Evolutionary conservation across 139 green algal species (phyloP).

Genomic region (Chlorella sorokiniana): DNA sequence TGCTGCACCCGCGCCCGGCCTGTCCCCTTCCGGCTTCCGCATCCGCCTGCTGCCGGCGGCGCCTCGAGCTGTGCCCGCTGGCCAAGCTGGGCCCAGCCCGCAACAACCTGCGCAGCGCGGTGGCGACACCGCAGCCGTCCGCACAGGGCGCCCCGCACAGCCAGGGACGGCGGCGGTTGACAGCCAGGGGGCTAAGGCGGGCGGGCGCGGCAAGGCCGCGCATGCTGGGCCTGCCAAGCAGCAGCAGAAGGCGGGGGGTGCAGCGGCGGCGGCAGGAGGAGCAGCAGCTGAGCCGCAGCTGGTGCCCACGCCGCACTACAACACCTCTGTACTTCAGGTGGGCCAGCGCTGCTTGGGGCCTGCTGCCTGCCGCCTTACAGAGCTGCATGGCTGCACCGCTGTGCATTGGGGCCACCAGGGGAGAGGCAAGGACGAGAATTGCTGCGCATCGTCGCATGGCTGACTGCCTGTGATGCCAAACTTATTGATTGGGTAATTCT

Average conservation of each 20-base stretch:
- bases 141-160: not conserved
- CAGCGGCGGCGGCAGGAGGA: not conserved
- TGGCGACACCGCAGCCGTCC: not conserved
- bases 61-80: conserved; percentile 49
- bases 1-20: conserved; percentile 33
- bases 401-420: not conserved
- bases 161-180: not conserved
- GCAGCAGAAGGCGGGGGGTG: conserved; percentile 5
- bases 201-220: too few species aligned
- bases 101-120: conserved; percentile 51
- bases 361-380: not conserved
- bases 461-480: conserved; percentile 27
- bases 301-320: conserved; percentile 76
- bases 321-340: conserved; percentile 60
- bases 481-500: conserved; percentile 44
- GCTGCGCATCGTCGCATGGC: conserved; percentile 28
- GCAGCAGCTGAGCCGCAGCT: not conserved
- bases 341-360: not conserved
- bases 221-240: too few species aligned
- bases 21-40: conserved; percentile 9
- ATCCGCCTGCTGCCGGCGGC: conserved; percentile 52
- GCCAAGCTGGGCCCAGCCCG: conserved; percentile 58
- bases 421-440: conserved; percentile 17
- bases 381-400: not conserved
- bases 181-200: too few species aligned